A percentile compares a stretch with the other conserved stretches of the same genome.
Evolutionary conservation across 2,329 filamentous ascomycete genomes (phyloP).

Genomic region (Aspergillus brasiliensis): DNA sequence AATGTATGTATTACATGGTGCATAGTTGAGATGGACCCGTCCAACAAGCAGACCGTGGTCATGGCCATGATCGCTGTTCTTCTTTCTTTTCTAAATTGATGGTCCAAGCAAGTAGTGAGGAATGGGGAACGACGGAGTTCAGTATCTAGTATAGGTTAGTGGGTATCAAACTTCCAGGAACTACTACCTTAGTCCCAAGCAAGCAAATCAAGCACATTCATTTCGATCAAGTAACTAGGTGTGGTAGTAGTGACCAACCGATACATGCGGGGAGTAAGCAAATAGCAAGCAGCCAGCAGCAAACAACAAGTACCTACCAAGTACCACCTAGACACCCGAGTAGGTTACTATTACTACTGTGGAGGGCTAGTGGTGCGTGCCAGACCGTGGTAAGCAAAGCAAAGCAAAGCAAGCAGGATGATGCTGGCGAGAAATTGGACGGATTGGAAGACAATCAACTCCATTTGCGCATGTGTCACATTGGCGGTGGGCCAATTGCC

Average conservation of each 20-base stretch:
- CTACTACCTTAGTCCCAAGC: background rate
- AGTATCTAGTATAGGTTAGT: background rate
- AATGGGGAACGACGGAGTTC: background rate
- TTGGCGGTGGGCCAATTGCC: conserved; percentile 3
- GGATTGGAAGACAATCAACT: conserved; percentile 3
- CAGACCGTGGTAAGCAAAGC: too few relatives aligned
- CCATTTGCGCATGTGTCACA: conserved; percentile 8
- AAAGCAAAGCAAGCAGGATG: background rate
- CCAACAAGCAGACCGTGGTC: too few relatives aligned
- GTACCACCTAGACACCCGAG: too few relatives aligned
- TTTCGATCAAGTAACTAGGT: too few relatives aligned
- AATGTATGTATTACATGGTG: background rate
- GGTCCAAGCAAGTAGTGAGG: background rate
- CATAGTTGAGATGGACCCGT: background rate
- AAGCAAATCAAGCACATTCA: background rate
- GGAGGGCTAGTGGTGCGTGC: too few relatives aligned
- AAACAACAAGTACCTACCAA: background rate
- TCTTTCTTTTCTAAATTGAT: background rate
- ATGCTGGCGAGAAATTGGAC: background rate
- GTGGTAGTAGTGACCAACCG: background rate
- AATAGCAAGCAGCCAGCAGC: background rate
- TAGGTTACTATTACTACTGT: too few relatives aligned
- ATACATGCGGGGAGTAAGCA: background rate
- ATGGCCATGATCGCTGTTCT: background rate
- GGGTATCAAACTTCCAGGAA: background rate